A percentile compares a stretch with the other conserved stretches of the same genome.
Conservation (phyloP, 257 asterid species). For the Verbascum thapsus region DNA sequence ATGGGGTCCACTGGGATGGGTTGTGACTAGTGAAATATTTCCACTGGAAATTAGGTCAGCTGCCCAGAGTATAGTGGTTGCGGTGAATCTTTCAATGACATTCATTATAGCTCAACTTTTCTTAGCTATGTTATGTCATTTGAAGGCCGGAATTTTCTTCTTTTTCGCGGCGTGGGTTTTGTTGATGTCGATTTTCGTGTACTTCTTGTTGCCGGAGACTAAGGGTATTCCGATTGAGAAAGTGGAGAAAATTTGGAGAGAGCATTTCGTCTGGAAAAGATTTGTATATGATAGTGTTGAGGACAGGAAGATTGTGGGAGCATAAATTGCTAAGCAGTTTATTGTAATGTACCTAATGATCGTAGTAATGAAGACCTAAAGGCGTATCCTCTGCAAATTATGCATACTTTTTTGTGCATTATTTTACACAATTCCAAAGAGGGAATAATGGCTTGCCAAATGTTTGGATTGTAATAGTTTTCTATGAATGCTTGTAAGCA, state of each 20-base stretch:
- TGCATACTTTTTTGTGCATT: too few species aligned
- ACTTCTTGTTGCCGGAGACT: conserved; percentile 31
- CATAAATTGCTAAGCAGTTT: too few species aligned
- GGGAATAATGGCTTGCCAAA: too few species aligned
- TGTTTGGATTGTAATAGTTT: too few species aligned
- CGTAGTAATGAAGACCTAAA: too few species aligned
- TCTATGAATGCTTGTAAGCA: too few species aligned
- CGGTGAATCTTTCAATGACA: conserved; percentile 33
- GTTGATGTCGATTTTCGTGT: conserved; percentile 21
- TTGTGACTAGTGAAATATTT: too few species aligned
- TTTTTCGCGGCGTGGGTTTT: conserved; percentile 34
- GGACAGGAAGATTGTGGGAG: conserved; percentile 2
- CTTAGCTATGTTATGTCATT: too few species aligned
- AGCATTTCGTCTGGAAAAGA: conserved; percentile 34
- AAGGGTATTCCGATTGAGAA: conserved; percentile 31
- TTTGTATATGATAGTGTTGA: not conserved
- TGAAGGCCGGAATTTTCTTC: conserved; percentile 37
- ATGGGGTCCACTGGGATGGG: conserved; percentile 47
- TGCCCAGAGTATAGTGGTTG: conserved; percentile 40
- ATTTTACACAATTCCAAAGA: too few species aligned
- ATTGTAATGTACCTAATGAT: too few species aligned
- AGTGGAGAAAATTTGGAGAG: conserved; percentile 28
- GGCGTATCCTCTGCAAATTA: too few species aligned
- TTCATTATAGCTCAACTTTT: conserved; percentile 34
- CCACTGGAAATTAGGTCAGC: conserved; percentile 42